Evolutionary conservation across 176 grass and related monocot genomes (phyloP), one percentile per base, ranked within the genome.

Genomic region (Tuctoria greenei): DNA sequence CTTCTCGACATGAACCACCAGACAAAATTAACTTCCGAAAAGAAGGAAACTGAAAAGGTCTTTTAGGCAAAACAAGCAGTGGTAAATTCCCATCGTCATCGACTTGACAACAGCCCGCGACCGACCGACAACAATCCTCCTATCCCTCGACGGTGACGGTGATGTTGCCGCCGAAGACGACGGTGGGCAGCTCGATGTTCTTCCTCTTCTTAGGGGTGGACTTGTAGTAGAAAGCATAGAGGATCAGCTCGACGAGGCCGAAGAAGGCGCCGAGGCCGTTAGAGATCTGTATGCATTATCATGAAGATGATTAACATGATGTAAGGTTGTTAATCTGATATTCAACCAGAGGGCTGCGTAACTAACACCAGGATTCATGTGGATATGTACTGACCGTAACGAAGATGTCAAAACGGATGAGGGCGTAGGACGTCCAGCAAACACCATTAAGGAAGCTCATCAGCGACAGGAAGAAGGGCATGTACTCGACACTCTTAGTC

Each of bases 401-500:
- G 42, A 72, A 88, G 85, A 90, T 45, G 61, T 93, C 90, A 44
- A 83, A 83, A 7, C 65, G 77, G 44, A 97, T 84, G 73, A 97
- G 43, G 14, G 88, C 79, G 58, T 97, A 97, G 34, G 74, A 21
- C 0, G 85, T 88, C 93, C 90, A 93, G 85, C 87, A 93, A 23
- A 74, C 16, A 13, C 83, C 90, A 45, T 97, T 93, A 26, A 91
- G 44, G 31, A 89, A 85, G 70, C 86, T 74, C 59, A 73, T 70
- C 2, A 97, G 18, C 1, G 88, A 89, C 34, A 89, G 66, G 42
- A 63, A 49, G 54, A 97, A 87, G 0, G 83, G 90, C 90, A 93
- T 97, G 83, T 91, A 91, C 83, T 91, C 38, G 21, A 97, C 90
- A 60, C 90, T 97, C 64, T 88, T 90, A 7, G 87, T 88, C 13